Base-by-base conservation (phyloP, 441 rosid genomes). In the Hypseocharis bilobata region DNA sequence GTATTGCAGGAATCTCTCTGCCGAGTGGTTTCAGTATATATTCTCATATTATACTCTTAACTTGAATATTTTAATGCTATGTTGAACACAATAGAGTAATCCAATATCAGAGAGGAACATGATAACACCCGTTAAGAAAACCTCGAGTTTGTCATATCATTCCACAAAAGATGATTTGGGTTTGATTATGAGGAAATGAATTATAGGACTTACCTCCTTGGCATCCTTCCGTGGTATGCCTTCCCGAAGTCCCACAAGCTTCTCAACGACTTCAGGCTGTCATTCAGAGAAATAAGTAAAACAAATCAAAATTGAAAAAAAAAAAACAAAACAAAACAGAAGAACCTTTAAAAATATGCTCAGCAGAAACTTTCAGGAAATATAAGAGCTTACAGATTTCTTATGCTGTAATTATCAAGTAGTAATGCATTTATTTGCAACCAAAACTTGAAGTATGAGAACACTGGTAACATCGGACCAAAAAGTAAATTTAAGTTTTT, bases 231-330 rank as follows among this genome's bases (percentile, higher is more conserved):
- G 65, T 3, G 99, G 99, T 69, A 94, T 94, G 62, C 98, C 99
- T 80, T 94, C 98, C 64, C 98, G 89, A 34, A 91, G 71, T 73
- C 81, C 86, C 26, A 94, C 96, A 78, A 94, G 94, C 85, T 88
- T 94, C 85, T 94, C 99, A 22, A 94, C 98, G 5, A 94, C 98
- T 47, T 91, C 99, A 19, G 88, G 89, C 99, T 94, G 92, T 59
- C 64, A 71, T 73, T 54, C 0, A 13, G 54, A 45, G 66, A 36
- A 36, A 20, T 17, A n/a, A 40, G 29, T 29, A 34, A 57, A 51
- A 19, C 19, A 54, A 70, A 3, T 3, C 38, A 25, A 63, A 55
- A 64, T 30, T 6, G 2, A 30, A 2, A 30, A 30, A 2, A 30
- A 30, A 30, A 30, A 30, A 30, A 30, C 2, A 30, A 30, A 30